Conservation (phyloP, 805 yeast genomes). For the Lipomyces yamadae region DNA sequence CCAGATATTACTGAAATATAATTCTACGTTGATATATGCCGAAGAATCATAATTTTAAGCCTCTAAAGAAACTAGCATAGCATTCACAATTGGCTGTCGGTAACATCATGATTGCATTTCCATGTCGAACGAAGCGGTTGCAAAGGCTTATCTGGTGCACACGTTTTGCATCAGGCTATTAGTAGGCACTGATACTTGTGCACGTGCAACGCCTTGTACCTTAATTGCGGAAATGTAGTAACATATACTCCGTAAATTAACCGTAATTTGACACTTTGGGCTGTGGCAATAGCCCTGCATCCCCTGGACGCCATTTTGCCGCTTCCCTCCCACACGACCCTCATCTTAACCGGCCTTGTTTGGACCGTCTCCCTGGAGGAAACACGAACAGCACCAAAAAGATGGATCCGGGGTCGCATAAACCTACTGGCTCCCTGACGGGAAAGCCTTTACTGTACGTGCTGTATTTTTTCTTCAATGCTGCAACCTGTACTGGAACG, state of each 20-base stretch:
- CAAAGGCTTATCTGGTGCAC: background rate
- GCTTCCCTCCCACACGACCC: background rate
- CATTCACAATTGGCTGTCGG: background rate
- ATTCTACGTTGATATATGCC: too few relatives aligned
- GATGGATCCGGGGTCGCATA: slow-evolving; percentile 4
- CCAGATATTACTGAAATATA: too few relatives aligned
- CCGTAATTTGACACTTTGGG: background rate
- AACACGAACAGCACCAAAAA: background rate
- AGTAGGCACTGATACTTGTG: background rate
- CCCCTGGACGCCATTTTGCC: background rate
- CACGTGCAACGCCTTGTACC: background rate
- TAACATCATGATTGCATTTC: background rate
- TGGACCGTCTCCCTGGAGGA: background rate
- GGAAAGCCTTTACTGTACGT: slow-evolving; percentile 40
- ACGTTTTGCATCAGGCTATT: background rate
- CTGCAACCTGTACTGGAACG: background rate
- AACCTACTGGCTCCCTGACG: slow-evolving; percentile 24
- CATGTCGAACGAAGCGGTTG: background rate
- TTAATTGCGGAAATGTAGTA: background rate
- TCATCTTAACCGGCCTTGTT: background rate
- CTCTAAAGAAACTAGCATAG: background rate
- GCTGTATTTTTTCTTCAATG: slow-evolving; percentile 44
- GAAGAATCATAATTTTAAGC: too few relatives aligned
- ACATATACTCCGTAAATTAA: background rate
- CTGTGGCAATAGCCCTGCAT: background rate